These are phyloP conservation scores for Beauveria varroae DNA, from an alignment of 2,329 filamentous ascomycete genomes.

Conservation along the genomic window DNA sequence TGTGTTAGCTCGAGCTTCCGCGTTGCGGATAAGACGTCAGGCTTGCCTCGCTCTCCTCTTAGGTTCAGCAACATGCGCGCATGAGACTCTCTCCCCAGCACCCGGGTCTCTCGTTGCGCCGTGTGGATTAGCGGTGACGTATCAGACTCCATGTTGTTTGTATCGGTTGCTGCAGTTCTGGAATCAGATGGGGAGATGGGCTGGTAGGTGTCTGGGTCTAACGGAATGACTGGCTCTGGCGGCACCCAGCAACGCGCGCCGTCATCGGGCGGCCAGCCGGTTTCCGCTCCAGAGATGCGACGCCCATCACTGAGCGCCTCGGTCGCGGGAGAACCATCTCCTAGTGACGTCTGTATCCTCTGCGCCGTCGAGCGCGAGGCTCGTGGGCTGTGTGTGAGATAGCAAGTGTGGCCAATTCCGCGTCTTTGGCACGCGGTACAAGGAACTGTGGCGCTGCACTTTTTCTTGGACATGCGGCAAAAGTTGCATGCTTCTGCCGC, in stretches of 20 bases:
- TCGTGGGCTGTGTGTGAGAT: constrained; percentile 5
- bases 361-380: background rate
- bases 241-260: background rate
- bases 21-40: no score
- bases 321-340: background rate
- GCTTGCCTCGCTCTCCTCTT: constrained; percentile 36
- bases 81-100: constrained; percentile 12
- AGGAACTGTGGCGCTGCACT: constrained; percentile 40
- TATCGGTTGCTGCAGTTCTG: constrained; percentile 3
- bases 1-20: background rate
- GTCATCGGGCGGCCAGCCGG: background rate
- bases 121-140: background rate
- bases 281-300: background rate
- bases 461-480: constrained; percentile 43
- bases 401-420: constrained; percentile 23
- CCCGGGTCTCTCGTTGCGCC: background rate
- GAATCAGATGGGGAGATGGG: constrained; percentile 13
- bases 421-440: constrained; percentile 39
- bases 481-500: constrained; percentile 40
- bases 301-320: background rate
- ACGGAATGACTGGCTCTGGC: background rate
- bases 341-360: background rate
- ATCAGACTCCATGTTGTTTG: background rate
- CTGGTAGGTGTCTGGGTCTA: background rate
- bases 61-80: constrained; percentile 36